Conservation (phyloP, 352 stramenopile genomes). For the Phytophthora boehmeriae region DNA sequence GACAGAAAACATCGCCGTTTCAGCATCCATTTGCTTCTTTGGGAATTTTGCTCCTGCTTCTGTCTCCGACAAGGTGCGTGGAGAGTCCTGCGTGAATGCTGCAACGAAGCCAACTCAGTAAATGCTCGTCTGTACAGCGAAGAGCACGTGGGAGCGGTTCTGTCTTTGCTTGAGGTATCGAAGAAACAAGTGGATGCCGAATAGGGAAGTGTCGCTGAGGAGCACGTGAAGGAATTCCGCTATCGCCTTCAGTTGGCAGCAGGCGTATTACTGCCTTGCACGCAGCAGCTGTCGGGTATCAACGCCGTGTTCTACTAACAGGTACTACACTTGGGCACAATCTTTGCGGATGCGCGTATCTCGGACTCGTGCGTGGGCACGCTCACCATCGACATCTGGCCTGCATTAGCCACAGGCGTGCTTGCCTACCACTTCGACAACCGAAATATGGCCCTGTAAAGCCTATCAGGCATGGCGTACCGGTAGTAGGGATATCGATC, state of each 20-base stretch:
- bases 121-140: constrained; percentile 26
- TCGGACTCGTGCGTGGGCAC: constrained; percentile 25
- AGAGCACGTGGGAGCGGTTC: constrained; percentile 17
- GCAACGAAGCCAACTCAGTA: constrained; percentile 19
- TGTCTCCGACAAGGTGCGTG: constrained; percentile 8
- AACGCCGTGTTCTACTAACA: constrained; percentile 1
- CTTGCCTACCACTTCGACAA: constrained; percentile 45
- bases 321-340: not conserved
- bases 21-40: no score
- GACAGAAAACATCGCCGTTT: no score
- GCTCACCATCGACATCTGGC: constrained; percentile 28
- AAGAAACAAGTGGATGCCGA: no score
- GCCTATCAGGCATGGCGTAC: constrained; percentile 26
- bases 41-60: no score
- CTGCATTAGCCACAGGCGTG: constrained; percentile 23
- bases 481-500: constrained; percentile 21
- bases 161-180: constrained; percentile 17
- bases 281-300: constrained; percentile 17
- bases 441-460: constrained; percentile 50
- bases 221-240: not conserved
- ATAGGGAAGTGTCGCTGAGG: constrained; percentile 1
- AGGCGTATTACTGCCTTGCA: constrained; percentile 42
- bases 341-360: constrained; percentile 33
- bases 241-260: constrained; percentile 46
- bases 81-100: constrained; percentile 25